These are phyloP conservation scores for Sporobolomyces pararoseus DNA, from an alignment of 768 basidiomycete species.

Conservation along the genomic window DNA sequence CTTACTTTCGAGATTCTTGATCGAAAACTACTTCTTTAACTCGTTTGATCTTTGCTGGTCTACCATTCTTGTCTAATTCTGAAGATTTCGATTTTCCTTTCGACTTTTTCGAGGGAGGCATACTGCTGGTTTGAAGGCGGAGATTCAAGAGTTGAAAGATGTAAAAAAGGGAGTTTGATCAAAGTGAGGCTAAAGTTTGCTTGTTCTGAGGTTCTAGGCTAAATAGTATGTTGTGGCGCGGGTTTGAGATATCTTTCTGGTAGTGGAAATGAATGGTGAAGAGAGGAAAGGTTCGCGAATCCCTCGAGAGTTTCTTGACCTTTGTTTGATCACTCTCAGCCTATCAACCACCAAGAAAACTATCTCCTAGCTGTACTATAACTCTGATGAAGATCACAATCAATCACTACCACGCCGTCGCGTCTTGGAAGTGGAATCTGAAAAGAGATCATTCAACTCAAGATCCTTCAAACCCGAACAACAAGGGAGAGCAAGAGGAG, in stretches of 20 bases:
- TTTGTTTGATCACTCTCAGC: too few relatives aligned
- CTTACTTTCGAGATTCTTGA: slow-evolving; percentile 36
- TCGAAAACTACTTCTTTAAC: slow-evolving; percentile 42
- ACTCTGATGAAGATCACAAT: slow-evolving; percentile 68
- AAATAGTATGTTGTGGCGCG: too few relatives aligned
- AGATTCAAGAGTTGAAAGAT: not conserved
- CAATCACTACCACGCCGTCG: slow-evolving; percentile 82
- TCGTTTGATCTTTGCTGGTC: slow-evolving; percentile 32
- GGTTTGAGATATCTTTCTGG: too few relatives aligned
- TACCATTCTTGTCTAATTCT: slow-evolving; percentile 14
- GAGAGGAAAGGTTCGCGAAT: not conserved
- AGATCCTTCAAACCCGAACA: slow-evolving; percentile 4
- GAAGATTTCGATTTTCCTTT: slow-evolving; percentile 11
- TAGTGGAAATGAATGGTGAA: too few relatives aligned
- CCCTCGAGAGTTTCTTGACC: too few relatives aligned
- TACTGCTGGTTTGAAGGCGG: not conserved
- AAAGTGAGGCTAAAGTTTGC: not conserved
- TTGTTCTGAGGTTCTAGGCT: not conserved
- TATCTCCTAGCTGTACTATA: not conserved
- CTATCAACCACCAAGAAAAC: not conserved
- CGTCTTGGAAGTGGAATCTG: slow-evolving; percentile 79
- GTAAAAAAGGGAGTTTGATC: not conserved
- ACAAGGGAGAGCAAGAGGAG: slow-evolving; percentile 32
- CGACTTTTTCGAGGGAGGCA: not conserved
- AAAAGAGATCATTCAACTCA: slow-evolving; percentile 45